Evolutionary conservation across 805 yeast species (phyloP).

Genomic region (Priceomyces medius): DNA sequence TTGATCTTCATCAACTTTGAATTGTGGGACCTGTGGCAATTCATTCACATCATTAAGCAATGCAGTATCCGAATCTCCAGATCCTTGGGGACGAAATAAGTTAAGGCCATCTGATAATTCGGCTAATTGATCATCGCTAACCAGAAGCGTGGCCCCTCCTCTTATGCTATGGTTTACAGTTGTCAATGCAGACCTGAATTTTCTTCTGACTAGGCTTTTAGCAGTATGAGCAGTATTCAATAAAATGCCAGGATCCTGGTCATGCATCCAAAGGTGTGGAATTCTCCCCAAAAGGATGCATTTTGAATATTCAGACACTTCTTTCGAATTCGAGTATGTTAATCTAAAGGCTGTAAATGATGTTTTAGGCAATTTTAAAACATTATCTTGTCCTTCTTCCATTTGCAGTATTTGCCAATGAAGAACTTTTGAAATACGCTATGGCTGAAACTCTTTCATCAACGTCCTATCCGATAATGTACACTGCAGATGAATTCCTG

Average conservation of each 20-base stretch:
- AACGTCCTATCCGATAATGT: too few relatives aligned
- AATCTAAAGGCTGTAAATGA: slow-evolving; percentile 66
- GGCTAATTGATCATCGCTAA: slow-evolving; percentile 1
- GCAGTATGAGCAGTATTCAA: slow-evolving; percentile 13
- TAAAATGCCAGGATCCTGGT: slow-evolving; percentile 27
- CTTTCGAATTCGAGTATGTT: slow-evolving; percentile 48
- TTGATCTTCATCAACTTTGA: background rate
- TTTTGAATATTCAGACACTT: slow-evolving; percentile 49
- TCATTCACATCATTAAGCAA: background rate
- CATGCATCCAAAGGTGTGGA: slow-evolving; percentile 56
- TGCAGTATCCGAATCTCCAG: background rate
- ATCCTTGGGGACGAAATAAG: background rate
- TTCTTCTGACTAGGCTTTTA: slow-evolving; percentile 13
- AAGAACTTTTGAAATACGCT: background rate
- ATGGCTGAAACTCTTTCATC: background rate
- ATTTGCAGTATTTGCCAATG: background rate
- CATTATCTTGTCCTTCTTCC: background rate
- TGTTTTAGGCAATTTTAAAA: slow-evolving; percentile 40
- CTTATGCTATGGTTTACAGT: slow-evolving; percentile 9
- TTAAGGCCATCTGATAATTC: slow-evolving; percentile 1
- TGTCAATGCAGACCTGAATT: slow-evolving; percentile 9
- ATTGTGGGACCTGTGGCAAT: background rate
- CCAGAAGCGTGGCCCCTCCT: slow-evolving; percentile 3
- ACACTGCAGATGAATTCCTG: too few relatives aligned
- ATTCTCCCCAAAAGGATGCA: slow-evolving; percentile 55